Evolutionary conservation across 169 alveolate genomes (phyloP), one percentile per base, ranked within the genome.

Genomic region (Plasmodium vivax): DNA sequence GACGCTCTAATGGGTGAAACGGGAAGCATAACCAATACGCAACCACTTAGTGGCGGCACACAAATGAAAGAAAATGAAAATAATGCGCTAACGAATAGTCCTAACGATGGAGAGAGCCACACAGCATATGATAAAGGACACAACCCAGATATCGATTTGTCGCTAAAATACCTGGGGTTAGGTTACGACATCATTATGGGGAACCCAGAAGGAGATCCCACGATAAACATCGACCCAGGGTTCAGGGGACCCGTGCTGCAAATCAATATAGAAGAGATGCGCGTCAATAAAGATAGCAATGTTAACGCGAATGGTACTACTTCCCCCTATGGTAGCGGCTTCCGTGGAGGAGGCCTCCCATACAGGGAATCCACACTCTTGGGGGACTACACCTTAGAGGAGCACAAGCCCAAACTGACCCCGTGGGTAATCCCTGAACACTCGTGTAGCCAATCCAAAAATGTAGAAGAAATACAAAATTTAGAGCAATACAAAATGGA

Each of bases 161-260:
- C 93, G 43, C 12, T 85, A 95, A 97, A 95, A 73, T 97, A 96
- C 84, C 88, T 97, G 7, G 98, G 98, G 7, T 91, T 95, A 14
- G 98, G 98, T 12, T 97, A 97, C 80, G 98, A 97, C 72, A 88
- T 93, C 43, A 91, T 97, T 34, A 93, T 92, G 91, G 98, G 98
- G 1, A 97, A 97, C 82, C 98, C 98, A 7, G 95, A 96, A 14
- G 98, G 98, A 1, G 98, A 97, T 80, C 98, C 98, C 9, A 81
- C 80, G 7, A 72, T 96, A 34, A 97, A 96, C 96, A 96, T 96
- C 1, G 98, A 97, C 85, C 98, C 97, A 12, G 98, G 98, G 14
- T 95, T 95, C 74, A 95, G 98, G 36, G 93, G 96, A 43, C 98
- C 98, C 10, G 96, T 96, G n/a, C 91, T 97, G 7, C 92, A 94